Percentiles rank a stretch among this genome's conserved stretches.
phyloP scores from a whole-genome alignment of 2,329 filamentous ascomycete genomes.

The Sordariomycetes sp. region DNA sequence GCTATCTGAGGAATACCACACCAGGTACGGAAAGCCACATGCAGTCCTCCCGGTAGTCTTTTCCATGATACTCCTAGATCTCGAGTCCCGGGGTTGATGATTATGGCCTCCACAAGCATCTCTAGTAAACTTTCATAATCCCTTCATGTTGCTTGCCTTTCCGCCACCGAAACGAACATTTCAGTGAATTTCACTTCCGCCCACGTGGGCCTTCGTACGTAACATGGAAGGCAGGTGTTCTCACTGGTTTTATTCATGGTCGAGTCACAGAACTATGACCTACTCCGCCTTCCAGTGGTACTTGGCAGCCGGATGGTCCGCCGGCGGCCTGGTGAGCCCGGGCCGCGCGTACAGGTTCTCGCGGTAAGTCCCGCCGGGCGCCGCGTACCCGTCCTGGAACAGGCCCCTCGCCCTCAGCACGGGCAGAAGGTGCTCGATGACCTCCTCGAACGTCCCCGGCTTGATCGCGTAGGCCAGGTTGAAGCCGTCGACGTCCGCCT shows the following conservation, averaged over 20 bases:
- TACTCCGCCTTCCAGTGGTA: constrained; percentile 27
- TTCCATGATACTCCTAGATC: too few species aligned
- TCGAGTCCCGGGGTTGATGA: too few species aligned
- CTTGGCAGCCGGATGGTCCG: constrained; percentile 25
- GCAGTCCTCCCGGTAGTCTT: too few species aligned
- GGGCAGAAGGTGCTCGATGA: constrained; percentile 52
- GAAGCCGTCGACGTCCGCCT: constrained; percentile 52
- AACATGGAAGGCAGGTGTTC: not conserved
- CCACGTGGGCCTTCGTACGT: not conserved
- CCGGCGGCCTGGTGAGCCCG: constrained; percentile 21
- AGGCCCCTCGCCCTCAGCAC: constrained; percentile 48
- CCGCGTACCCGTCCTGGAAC: constrained; percentile 30
- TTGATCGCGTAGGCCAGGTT: constrained; percentile 21
- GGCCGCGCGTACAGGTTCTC: constrained; percentile 28
- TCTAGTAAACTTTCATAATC: too few species aligned
- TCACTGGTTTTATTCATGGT: not conserved
- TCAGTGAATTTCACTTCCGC: too few species aligned
- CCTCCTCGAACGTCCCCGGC: constrained; percentile 55
- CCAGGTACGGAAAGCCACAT: too few species aligned
- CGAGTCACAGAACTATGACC: not conserved
- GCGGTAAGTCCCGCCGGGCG: constrained; percentile 29
- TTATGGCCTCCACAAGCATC: too few species aligned
- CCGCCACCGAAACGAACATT: too few species aligned
- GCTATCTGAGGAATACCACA: too few species aligned
- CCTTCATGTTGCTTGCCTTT: too few species aligned